Evolutionary conservation across 345 rosid genomes (phyloP).

Genomic region (Heritiera fomes): DNA sequence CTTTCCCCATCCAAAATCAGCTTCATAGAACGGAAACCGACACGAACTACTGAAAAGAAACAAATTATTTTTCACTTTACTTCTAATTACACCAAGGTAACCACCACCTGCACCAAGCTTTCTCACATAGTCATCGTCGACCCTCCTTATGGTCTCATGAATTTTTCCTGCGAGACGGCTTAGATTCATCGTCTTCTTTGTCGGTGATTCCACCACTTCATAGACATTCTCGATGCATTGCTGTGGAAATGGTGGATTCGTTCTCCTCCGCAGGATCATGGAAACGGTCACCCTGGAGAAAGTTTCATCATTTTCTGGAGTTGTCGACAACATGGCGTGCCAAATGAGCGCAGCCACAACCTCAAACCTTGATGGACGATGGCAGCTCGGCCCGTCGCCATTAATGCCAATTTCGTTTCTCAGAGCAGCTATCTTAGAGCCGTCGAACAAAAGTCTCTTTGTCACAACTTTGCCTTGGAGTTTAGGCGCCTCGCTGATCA

Average conservation of each 20-base stretch:
- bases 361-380: neutral
- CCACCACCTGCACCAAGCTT: slow-evolving; percentile 22
- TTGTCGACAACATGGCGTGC: neutral
- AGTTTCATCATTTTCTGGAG: neutral
- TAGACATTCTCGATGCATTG: slow-evolving; percentile 28
- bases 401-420: neutral
- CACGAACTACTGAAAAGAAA: neutral
- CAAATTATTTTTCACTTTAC: neutral
- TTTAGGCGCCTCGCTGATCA: neutral
- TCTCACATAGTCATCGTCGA: slow-evolving; percentile 17
- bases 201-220: slow-evolving; percentile 20
- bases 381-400: neutral
- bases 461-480: neutral
- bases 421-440: neutral
- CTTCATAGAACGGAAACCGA: slow-evolving; percentile 1
- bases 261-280: slow-evolving; percentile 25
- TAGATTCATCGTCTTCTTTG: neutral
- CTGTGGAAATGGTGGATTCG: slow-evolving; percentile 28
- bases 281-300: neutral
- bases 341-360: slow-evolving; percentile 1
- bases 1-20: slow-evolving; percentile 7
- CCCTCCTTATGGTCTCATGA: slow-evolving; percentile 16
- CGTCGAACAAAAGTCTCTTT: neutral
- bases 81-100: neutral
- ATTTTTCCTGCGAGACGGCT: slow-evolving; percentile 17